phyloP scores from a whole-genome alignment of 257 asterid species.

The Rauvolfia tetraphylla region DNA sequence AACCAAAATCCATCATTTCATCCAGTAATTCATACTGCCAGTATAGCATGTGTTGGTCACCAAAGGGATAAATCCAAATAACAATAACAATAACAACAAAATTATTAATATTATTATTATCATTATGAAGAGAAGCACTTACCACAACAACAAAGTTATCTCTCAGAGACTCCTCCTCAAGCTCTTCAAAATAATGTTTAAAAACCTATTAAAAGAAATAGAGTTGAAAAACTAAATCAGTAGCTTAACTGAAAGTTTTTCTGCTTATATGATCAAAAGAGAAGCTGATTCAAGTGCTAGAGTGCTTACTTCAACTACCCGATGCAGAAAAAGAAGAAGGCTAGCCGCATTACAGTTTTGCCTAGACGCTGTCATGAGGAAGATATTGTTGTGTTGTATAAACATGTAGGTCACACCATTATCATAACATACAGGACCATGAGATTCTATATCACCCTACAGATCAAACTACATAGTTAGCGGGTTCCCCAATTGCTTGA shows the following conservation, averaged over 20 bases:
- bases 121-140: neutral
- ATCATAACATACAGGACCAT: constrained; percentile 40
- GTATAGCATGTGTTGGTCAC: neutral
- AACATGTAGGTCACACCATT: constrained; percentile 50
- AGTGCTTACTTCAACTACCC: constrained; percentile 37
- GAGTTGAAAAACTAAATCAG: constrained; percentile 1
- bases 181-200: constrained; percentile 39
- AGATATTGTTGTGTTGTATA: constrained; percentile 47
- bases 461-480: neutral
- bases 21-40: constrained; percentile 93
- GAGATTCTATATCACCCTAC: constrained; percentile 43
- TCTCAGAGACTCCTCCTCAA: constrained; percentile 51
- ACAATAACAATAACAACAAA: neutral
- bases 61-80: neutral
- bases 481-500: neutral
- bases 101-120: neutral
- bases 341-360: constrained; percentile 51
- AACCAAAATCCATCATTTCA: constrained; percentile 99
- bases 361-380: constrained; percentile 42
- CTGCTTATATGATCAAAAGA: neutral
- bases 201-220: constrained; percentile 31
- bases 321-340: constrained; percentile 45
- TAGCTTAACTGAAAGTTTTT: neutral
- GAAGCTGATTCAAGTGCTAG: neutral
- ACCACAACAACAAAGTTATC: constrained; percentile 51